Evolutionary conservation across 2,329 filamentous ascomycete species (phyloP).

Genomic region (Aspergillus viridinutans): DNA sequence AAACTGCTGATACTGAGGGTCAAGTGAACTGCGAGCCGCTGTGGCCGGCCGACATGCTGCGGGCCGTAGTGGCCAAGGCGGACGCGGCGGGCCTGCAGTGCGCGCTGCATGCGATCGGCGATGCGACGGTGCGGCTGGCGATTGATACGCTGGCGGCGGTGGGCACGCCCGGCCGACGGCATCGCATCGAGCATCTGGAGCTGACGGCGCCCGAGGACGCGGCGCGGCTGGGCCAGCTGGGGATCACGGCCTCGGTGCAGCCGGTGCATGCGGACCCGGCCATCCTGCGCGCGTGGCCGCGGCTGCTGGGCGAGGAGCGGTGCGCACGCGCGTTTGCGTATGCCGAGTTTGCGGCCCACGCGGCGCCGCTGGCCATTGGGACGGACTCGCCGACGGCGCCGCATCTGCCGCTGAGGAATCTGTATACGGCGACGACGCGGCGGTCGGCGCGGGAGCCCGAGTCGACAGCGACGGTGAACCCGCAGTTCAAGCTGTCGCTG

Average conservation of each 20-base stretch:
- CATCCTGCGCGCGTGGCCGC: slow-evolving; percentile 46
- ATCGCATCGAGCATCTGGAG: slow-evolving; percentile 51
- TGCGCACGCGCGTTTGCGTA: slow-evolving; percentile 49
- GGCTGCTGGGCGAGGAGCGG: slow-evolving; percentile 40
- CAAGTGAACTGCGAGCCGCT: slow-evolving; percentile 34
- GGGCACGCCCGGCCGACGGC: slow-evolving; percentile 33
- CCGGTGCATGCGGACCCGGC: slow-evolving; percentile 41
- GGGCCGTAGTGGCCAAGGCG: slow-evolving; percentile 41
- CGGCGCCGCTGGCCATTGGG: slow-evolving; percentile 43
- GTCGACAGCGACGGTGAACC: slow-evolving; percentile 35
- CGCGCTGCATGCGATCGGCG: slow-evolving; percentile 50
- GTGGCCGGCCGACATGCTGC: slow-evolving; percentile 41
- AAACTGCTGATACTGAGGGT: slow-evolving; percentile 16
- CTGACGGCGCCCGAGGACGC: slow-evolving; percentile 46
- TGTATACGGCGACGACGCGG: slow-evolving; percentile 49
- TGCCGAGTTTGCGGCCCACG: slow-evolving; percentile 42
- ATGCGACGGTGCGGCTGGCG: slow-evolving; percentile 42
- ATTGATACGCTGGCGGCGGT: slow-evolving; percentile 37
- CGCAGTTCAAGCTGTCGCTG: slow-evolving; percentile 39
- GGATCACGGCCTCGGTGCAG: slow-evolving; percentile 41
- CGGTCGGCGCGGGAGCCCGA: slow-evolving; percentile 40
- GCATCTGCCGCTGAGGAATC: slow-evolving; percentile 41
- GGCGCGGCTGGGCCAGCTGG: slow-evolving; percentile 39
- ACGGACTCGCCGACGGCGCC: slow-evolving; percentile 48
- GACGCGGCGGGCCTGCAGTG: slow-evolving; percentile 44